Evolutionary conservation across 2,329 filamentous ascomycete species (phyloP).

Genomic region (Aureobasidium zeae): DNA sequence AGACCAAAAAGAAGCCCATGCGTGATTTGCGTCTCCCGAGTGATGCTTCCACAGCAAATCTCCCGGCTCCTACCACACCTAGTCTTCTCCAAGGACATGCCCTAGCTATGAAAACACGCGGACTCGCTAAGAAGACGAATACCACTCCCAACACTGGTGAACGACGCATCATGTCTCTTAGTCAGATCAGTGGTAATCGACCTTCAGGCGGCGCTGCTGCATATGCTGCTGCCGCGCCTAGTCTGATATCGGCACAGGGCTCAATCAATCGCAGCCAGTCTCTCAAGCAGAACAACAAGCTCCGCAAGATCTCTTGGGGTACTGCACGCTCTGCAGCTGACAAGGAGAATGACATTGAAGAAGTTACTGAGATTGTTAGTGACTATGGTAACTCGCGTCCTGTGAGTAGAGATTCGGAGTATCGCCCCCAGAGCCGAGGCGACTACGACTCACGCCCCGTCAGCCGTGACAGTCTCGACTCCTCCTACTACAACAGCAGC

Average conservation of each 20-base stretch:
- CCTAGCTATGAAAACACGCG: constrained; percentile 43
- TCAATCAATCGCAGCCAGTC: constrained; percentile 31
- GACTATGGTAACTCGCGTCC: constrained; percentile 22
- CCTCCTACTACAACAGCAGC: constrained; percentile 10
- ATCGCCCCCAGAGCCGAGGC: constrained; percentile 10
- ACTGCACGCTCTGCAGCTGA: constrained; percentile 25
- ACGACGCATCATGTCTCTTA: constrained; percentile 80
- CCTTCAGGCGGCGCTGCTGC: constrained; percentile 36
- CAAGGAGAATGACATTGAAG: constrained; percentile 42
- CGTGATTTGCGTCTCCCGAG: constrained; percentile 33
- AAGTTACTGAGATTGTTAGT: constrained; percentile 27
- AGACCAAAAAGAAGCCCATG: constrained; percentile 34
- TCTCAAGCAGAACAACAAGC: constrained; percentile 27
- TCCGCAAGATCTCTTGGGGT: constrained; percentile 28
- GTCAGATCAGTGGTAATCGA: constrained; percentile 74
- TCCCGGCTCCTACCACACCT: constrained; percentile 19
- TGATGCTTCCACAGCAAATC: constrained; percentile 25
- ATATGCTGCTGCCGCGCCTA: constrained; percentile 23
- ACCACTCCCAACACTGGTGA: constrained; percentile 30
- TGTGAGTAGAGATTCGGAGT: constrained; percentile 12
- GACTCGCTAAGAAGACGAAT: constrained; percentile 33
- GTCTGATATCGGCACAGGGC: constrained; percentile 21
- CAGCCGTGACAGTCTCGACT: constrained; percentile 14
- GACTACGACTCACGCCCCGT: constrained; percentile 13
- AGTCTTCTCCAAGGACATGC: constrained; percentile 25